These are phyloP conservation scores for Dictyostelium discoideum DNA, from an alignment of 78 protist species.

Conservation along the genomic window DNA sequence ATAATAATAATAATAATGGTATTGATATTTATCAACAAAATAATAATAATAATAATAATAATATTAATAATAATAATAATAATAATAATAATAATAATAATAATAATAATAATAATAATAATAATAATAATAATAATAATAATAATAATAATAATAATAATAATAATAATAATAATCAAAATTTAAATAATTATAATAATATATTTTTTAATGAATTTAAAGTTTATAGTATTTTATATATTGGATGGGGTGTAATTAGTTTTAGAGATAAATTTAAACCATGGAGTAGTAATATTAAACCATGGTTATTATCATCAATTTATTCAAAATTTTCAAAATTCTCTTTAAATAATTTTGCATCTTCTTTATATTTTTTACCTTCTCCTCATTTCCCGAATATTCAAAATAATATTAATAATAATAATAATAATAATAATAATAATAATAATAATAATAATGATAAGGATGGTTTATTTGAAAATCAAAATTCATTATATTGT, in stretches of 20 bases:
- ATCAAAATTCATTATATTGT: neutral
- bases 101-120: neutral
- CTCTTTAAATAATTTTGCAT: slow-evolving; percentile 15
- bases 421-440: neutral
- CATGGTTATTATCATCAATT: slow-evolving; percentile 13
- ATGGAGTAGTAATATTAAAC: slow-evolving; percentile 43
- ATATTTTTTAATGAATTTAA: slow-evolving; percentile 14
- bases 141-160: neutral
- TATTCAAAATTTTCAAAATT: slow-evolving; percentile 32
- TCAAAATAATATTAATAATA: neutral
- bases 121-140: neutral
- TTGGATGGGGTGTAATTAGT: slow-evolving; percentile 72
- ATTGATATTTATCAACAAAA: neutral
- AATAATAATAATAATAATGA: neutral
- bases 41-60: neutral
- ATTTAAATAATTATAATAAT: neutral
- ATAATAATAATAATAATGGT: neutral
- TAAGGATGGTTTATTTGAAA: neutral
- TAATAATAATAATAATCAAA: neutral
- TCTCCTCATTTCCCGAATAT: slow-evolving; percentile 14
- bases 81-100: neutral
- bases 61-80: neutral
- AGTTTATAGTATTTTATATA: slow-evolving; percentile 31
- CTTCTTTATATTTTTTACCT: slow-evolving; percentile 43
- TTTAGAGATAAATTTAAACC: slow-evolving; percentile 32